These are phyloP conservation scores for Globisporangium heterothallicum DNA, from an alignment of 352 stramenopile genomes.

Conservation along the genomic window DNA sequence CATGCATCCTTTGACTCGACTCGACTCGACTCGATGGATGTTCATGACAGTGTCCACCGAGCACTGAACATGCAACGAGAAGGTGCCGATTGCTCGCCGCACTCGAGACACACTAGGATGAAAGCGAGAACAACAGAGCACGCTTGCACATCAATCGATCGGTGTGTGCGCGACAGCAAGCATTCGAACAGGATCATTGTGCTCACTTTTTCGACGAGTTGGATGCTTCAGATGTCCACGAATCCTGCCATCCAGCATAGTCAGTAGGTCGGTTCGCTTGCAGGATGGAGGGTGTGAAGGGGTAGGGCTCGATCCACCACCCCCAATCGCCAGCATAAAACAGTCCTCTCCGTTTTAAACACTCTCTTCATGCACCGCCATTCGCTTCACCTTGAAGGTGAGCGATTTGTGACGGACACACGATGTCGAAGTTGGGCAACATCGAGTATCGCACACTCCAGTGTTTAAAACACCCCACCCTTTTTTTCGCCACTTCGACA, in stretches of 20 bases:
- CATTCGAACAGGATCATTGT: no score
- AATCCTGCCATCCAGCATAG: background rate
- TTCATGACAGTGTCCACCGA: no score
- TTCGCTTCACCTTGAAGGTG: background rate
- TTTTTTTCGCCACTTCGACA: background rate
- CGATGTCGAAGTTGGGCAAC: background rate
- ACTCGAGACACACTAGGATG: no score
- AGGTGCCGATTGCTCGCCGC: no score
- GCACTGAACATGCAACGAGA: no score
- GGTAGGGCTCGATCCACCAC: background rate
- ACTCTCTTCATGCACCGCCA: background rate
- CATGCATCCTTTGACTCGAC: no score
- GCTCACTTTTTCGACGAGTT: no score
- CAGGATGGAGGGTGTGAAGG: background rate
- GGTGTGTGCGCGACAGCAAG: no score
- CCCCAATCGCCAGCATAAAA: background rate
- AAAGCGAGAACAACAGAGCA: no score
- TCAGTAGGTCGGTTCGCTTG: background rate
- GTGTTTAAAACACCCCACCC: constrained; percentile 2
- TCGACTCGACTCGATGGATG: no score
- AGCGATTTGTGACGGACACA: background rate
- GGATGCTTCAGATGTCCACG: background rate
- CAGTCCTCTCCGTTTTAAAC: background rate
- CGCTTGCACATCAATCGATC: no score
- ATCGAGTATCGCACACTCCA: background rate